Conservation (phyloP, 1,139 yeast species). For the Blastobotrys ciferrii region DNA sequence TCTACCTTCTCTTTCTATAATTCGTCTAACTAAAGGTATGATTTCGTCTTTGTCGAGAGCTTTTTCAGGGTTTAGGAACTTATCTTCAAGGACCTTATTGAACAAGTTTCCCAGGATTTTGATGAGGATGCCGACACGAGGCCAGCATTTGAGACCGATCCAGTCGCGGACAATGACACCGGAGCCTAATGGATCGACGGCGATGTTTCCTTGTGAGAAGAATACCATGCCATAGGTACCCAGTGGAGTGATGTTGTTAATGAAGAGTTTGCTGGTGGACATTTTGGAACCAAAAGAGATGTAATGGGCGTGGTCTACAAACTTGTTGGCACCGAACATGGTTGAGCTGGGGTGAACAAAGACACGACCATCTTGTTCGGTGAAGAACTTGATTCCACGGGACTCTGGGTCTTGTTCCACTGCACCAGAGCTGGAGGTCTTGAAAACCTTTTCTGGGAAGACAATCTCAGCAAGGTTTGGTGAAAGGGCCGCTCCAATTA, state of each 20-base stretch:
- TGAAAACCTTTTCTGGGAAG: slow-evolving; percentile 74
- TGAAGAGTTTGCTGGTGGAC: slow-evolving; percentile 64
- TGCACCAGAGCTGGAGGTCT: slow-evolving; percentile 71
- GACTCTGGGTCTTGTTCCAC: slow-evolving; percentile 84
- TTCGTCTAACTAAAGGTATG: slow-evolving; percentile 1
- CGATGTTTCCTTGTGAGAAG: slow-evolving; percentile 69
- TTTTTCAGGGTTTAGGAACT: slow-evolving; percentile 45
- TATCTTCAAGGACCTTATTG: slow-evolving; percentile 63
- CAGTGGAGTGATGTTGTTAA: slow-evolving; percentile 78
- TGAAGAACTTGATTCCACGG: slow-evolving; percentile 58
- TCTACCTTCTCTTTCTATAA: slow-evolving; percentile 2
- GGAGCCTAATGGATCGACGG: slow-evolving; percentile 58
- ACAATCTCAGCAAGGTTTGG: slow-evolving; percentile 83
- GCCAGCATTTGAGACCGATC: slow-evolving; percentile 88
- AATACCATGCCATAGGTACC: slow-evolving; percentile 66
- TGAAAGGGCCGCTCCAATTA: slow-evolving; percentile 75
- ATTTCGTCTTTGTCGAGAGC: slow-evolving; percentile 1
- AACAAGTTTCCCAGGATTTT: slow-evolving; percentile 64
- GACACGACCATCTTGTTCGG: slow-evolving; percentile 44
- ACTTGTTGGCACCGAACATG: slow-evolving; percentile 48
- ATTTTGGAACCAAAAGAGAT: slow-evolving; percentile 37
- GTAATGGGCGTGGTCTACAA: slow-evolving; percentile 34
- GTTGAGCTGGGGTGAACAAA: slow-evolving; percentile 84
- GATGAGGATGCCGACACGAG: slow-evolving; percentile 84
- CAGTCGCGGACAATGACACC: slow-evolving; percentile 60